These are phyloP conservation scores for Remersonia thermophila DNA, from an alignment of 2,329 filamentous ascomycete genomes.

Conservation along the genomic window DNA sequence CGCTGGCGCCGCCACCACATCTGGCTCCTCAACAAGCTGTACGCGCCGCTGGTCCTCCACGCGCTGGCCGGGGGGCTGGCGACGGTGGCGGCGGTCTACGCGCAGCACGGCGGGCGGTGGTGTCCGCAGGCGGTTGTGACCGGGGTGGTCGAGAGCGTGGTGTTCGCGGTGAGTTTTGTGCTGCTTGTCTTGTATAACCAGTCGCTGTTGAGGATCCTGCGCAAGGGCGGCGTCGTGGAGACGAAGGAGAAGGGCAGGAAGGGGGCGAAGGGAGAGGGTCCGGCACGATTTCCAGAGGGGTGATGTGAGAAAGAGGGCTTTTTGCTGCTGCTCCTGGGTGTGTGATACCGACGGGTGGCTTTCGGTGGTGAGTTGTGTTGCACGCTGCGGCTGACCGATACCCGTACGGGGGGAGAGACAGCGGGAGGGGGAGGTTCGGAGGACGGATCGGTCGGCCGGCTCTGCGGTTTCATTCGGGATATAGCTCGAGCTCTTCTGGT, in stretches of 20 bases:
- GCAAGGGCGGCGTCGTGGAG: conserved; percentile 16
- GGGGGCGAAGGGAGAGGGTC: conserved; percentile 6
- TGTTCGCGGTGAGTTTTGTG: conserved; percentile 17
- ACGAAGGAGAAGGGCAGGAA: conserved; percentile 4
- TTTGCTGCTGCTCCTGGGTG: too few species aligned
- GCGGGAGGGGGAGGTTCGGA: too few species aligned
- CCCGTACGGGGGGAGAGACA: too few species aligned
- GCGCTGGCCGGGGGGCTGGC: conserved; percentile 37
- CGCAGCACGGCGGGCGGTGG: conserved; percentile 32
- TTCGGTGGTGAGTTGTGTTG: too few species aligned
- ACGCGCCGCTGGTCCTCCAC: conserved; percentile 34
- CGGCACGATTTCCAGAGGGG: too few species aligned
- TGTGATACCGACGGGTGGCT: too few species aligned
- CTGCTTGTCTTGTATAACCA: conserved; percentile 23
- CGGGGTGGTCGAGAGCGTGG: conserved; percentile 25
- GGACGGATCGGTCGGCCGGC: too few species aligned
- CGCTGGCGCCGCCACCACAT: conserved; percentile 37
- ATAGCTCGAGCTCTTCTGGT: too few species aligned
- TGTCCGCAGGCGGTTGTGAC: conserved; percentile 30
- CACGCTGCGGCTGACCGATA: too few species aligned
- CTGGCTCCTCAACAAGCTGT: conserved; percentile 41
- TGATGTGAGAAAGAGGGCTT: too few species aligned
- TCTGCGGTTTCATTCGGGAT: too few species aligned
- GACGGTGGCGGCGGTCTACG: conserved; percentile 37
- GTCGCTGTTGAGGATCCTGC: conserved; percentile 22